Evolutionary conservation across 2,329 filamentous ascomycete genomes (phyloP).

Genomic region (Cladosporium sp.): DNA sequence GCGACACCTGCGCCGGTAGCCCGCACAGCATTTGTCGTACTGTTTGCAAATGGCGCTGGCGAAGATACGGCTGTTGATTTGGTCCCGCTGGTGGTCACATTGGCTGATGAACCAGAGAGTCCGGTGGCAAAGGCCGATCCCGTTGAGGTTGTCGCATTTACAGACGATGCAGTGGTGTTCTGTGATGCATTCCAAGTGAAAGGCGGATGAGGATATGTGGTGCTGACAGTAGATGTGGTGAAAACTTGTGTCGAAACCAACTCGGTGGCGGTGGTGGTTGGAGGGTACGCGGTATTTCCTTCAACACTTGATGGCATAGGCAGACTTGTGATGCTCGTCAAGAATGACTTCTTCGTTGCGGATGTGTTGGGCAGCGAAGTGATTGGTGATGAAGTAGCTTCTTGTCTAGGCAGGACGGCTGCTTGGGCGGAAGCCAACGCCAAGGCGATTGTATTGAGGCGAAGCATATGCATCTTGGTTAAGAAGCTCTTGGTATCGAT

Average conservation of each 20-base stretch:
- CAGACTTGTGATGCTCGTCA: constrained; percentile 9
- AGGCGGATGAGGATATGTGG: background rate
- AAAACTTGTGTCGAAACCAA: background rate
- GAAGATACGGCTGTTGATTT: background rate
- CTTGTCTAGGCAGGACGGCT: constrained; percentile 11
- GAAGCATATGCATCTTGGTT: constrained; percentile 6
- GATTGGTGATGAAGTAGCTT: constrained; percentile 2
- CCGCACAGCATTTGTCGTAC: background rate
- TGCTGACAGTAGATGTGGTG: background rate
- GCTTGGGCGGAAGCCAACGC: constrained; percentile 1
- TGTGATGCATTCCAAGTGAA: background rate
- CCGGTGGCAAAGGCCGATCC: constrained; percentile 5
- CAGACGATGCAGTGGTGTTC: background rate
- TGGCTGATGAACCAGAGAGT: background rate
- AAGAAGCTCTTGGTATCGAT: background rate
- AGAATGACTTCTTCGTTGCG: constrained; percentile 1
- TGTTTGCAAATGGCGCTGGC: constrained; percentile 2
- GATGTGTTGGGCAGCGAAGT: constrained; percentile 5
- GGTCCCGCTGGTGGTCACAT: background rate
- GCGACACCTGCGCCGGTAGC: constrained; percentile 4
- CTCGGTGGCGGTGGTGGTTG: background rate
- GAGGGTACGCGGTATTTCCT: constrained; percentile 11
- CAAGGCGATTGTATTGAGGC: constrained; percentile 4
- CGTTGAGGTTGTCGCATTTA: background rate
- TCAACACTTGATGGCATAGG: constrained; percentile 9